These are phyloP conservation scores for Barnettozyma pratensis DNA, from an alignment of 805 yeast genomes.

Conservation along the genomic window DNA sequence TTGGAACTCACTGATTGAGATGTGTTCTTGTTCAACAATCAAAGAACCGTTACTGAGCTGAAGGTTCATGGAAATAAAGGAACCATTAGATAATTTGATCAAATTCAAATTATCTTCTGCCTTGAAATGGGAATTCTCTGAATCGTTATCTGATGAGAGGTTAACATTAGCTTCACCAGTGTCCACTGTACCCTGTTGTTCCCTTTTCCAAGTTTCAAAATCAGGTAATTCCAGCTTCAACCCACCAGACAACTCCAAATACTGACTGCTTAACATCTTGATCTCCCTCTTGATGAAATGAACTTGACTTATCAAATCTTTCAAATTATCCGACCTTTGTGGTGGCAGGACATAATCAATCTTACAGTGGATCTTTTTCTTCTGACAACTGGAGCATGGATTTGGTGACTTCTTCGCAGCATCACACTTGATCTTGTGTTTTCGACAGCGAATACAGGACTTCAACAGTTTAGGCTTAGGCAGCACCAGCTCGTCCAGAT, in stretches of 20 bases:
- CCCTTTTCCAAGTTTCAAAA: slow-evolving; percentile 17
- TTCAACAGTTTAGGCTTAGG: slow-evolving; percentile 41
- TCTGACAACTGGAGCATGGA: slow-evolving; percentile 54
- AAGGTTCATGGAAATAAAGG: slow-evolving; percentile 12
- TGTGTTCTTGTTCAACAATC: slow-evolving; percentile 12
- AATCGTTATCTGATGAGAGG: background rate
- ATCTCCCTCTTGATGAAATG: slow-evolving; percentile 12
- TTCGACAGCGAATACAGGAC: slow-evolving; percentile 60
- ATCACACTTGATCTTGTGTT: slow-evolving; percentile 64
- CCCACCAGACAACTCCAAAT: slow-evolving; percentile 7
- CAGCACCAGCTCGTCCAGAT: slow-evolving; percentile 1
- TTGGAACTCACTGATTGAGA: slow-evolving; percentile 13
- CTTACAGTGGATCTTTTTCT: slow-evolving; percentile 46
- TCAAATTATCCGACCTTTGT: slow-evolving; percentile 29
- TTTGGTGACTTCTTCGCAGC: slow-evolving; percentile 45
- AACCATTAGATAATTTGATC: slow-evolving; percentile 12
- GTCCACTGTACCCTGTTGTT: background rate
- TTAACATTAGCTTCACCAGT: background rate
- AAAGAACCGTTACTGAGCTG: slow-evolving; percentile 1
- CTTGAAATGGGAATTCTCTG: background rate
- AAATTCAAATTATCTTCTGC: slow-evolving; percentile 4
- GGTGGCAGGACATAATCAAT: slow-evolving; percentile 52
- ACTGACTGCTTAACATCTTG: slow-evolving; percentile 9
- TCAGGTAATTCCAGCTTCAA: slow-evolving; percentile 13
- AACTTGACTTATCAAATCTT: slow-evolving; percentile 19